phyloP scores from a whole-genome alignment of 2,329 filamentous ascomycete genomes.

The Xylariaceae sp. region DNA sequence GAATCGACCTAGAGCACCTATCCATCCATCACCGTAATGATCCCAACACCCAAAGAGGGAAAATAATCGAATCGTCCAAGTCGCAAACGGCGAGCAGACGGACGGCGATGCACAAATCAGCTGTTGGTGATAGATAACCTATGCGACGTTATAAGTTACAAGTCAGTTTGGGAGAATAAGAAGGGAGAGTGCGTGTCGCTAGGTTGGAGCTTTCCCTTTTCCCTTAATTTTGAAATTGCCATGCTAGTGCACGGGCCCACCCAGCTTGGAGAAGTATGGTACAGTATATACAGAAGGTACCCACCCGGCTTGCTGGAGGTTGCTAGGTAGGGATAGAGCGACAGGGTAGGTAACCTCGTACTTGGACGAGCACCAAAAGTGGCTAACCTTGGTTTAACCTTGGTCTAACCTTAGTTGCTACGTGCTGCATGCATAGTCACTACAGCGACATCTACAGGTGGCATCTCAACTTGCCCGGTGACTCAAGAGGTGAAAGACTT shows the following conservation, averaged over 20 bases:
- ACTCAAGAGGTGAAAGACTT: slow-evolving; percentile 22
- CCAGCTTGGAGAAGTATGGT: no score
- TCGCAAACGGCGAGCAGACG: neutral
- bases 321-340: neutral
- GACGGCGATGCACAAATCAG: slow-evolving; percentile 15
- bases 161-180: slow-evolving; percentile 11
- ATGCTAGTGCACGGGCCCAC: slow-evolving; percentile 13
- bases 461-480: slow-evolving; percentile 23
- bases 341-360: neutral
- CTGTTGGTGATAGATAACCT: slow-evolving; percentile 3
- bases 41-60: slow-evolving; percentile 15
- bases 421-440: neutral
- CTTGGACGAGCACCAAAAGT: no score
- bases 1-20: slow-evolving; percentile 22
- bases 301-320: neutral
- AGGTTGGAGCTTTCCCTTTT: slow-evolving; percentile 15
- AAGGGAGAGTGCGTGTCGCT: slow-evolving; percentile 9
- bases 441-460: slow-evolving; percentile 2
- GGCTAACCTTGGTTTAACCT: no score
- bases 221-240: slow-evolving; percentile 2
- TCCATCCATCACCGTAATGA: slow-evolving; percentile 18
- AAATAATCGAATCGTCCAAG: slow-evolving; percentile 4
- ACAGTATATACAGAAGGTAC: neutral
- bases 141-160: slow-evolving; percentile 5
- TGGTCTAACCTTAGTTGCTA: neutral